Evolutionary conservation across 177 flowering plant species (phyloP).

Genomic region (Vitis hybrid): DNA sequence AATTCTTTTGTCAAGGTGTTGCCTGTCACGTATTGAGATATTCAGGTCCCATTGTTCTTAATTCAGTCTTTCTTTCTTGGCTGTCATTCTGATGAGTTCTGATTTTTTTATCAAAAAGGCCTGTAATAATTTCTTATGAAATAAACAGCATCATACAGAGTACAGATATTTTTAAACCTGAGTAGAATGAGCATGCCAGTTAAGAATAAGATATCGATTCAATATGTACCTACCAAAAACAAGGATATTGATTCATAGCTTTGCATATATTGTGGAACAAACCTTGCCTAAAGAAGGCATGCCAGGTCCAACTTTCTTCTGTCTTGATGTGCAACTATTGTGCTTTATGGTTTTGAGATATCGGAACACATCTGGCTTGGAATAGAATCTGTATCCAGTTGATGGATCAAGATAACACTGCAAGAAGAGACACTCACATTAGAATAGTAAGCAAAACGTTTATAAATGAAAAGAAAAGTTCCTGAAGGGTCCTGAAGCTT

Average conservation of each 20-base stretch:
- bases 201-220: too few species aligned
- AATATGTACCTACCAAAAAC: too few species aligned
- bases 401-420: conserved; percentile 53
- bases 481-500: neutral
- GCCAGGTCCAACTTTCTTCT: conserved; percentile 16
- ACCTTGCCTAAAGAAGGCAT: conserved; percentile 27
- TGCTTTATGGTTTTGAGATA: conserved; percentile 35
- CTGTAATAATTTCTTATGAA: neutral
- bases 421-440: conserved; percentile 13
- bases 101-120: too few species aligned
- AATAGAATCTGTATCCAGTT: conserved; percentile 49
- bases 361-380: conserved; percentile 45
- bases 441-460: neutral
- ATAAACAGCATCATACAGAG: neutral
- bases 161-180: neutral
- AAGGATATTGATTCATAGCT: too few species aligned
- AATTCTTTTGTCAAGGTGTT: too few species aligned
- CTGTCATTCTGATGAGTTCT: too few species aligned
- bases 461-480: neutral
- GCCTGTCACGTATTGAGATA: neutral
- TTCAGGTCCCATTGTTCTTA: neutral
- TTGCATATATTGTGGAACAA: conserved; percentile 13
- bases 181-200: neutral
- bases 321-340: conserved; percentile 12
- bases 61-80: neutral